Evolutionary conservation across 164 flowering plant genomes (phyloP).

Genomic region (Aristolochia fimbriata): DNA sequence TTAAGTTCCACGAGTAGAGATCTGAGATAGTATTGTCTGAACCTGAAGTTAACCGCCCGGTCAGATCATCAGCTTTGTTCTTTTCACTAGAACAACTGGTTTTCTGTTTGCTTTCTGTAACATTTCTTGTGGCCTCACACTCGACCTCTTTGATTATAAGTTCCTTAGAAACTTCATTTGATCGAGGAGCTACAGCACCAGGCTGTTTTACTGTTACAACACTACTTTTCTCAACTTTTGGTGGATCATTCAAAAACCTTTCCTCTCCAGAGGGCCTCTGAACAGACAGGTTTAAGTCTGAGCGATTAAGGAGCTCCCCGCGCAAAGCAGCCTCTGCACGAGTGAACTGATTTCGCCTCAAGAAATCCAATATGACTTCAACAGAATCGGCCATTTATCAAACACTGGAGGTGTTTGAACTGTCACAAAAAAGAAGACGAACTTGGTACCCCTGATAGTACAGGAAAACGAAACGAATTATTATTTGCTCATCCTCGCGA

Average conservation of each 20-base stretch:
- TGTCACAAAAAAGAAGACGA: conserved; percentile 7
- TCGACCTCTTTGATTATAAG: conserved; percentile 74
- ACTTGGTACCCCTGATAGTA: conserved; percentile 2
- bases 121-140: conserved; percentile 45
- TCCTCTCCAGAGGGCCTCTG: conserved; percentile 34
- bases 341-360: conserved; percentile 51
- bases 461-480: too few species aligned
- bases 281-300: conserved; percentile 13
- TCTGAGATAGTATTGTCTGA: conserved; percentile 44
- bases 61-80: conserved; percentile 20
- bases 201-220: conserved; percentile 8
- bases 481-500: background rate
- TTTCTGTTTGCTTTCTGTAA: conserved; percentile 39
- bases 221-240: conserved; percentile 24
- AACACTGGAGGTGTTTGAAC: conserved; percentile 1
- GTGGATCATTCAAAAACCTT: conserved; percentile 11
- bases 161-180: conserved; percentile 43
- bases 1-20: conserved; percentile 43
- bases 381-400: conserved; percentile 48
- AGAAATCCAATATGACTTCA: conserved; percentile 61
- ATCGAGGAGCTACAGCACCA: conserved; percentile 14
- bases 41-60: conserved; percentile 23
- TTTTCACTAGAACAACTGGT: conserved; percentile 21
- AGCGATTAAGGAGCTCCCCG: conserved; percentile 40
- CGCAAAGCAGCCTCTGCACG: conserved; percentile 84